Conservation (phyloP, 2,329 filamentous ascomycete species). For the Coleophoma crateriformis region DNA sequence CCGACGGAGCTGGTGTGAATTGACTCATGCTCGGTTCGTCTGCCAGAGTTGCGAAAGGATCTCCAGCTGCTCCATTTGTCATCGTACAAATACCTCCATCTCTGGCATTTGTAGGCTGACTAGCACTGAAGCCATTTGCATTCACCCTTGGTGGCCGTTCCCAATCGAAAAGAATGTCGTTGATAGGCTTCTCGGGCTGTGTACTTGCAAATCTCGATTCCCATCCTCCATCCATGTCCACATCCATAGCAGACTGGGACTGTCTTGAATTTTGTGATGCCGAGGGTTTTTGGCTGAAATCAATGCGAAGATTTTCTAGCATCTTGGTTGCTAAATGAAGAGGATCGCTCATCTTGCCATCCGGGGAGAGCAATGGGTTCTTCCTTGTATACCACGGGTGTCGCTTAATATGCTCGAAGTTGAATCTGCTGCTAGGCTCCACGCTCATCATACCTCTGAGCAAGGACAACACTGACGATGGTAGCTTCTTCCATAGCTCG, state of each 20-base stretch:
- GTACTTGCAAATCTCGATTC: slow-evolving; percentile 64
- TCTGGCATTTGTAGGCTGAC: slow-evolving; percentile 37
- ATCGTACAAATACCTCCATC: slow-evolving; percentile 15
- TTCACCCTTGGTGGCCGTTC: slow-evolving; percentile 54
- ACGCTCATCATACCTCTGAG: slow-evolving; percentile 91
- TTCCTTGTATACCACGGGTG: slow-evolving; percentile 91
- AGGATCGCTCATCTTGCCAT: slow-evolving; percentile 73
- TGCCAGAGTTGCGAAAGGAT: slow-evolving; percentile 59
- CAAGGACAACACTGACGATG: slow-evolving; percentile 68
- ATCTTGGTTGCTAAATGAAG: slow-evolving; percentile 88
- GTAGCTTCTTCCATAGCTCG: slow-evolving; percentile 77
- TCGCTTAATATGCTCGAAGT: slow-evolving; percentile 77
- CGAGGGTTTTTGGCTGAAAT: slow-evolving; percentile 65
- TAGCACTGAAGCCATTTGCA: slow-evolving; percentile 22
- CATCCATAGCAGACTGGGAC: slow-evolving; percentile 57
- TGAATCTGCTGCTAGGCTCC: slow-evolving; percentile 69
- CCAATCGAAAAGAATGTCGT: slow-evolving; percentile 80
- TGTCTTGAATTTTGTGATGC: slow-evolving; percentile 27
- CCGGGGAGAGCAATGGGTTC: slow-evolving; percentile 69
- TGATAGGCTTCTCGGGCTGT: slow-evolving; percentile 73
- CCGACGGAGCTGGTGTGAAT: slow-evolving; percentile 72
- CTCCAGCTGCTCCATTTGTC: slow-evolving; percentile 25
- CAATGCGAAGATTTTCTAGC: slow-evolving; percentile 85
- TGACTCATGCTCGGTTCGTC: slow-evolving; percentile 85
- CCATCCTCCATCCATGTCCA: slow-evolving; percentile 47